Conservation (phyloP, 2,329 filamentous ascomycete species). For the Trichoderma sp. region DNA sequence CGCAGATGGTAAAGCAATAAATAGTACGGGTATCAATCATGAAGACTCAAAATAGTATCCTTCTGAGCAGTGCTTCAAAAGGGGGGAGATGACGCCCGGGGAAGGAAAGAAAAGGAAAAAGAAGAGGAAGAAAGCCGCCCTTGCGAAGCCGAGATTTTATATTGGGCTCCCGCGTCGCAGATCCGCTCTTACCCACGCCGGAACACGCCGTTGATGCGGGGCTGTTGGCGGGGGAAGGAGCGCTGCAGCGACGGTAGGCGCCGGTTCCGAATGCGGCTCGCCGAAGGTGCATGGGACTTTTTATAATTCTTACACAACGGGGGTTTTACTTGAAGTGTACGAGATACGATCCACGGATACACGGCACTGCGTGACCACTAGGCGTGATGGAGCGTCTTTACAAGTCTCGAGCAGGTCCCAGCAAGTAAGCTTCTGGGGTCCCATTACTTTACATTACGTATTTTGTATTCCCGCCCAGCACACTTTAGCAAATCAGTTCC, state of each 20-base stretch:
- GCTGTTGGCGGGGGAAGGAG: slow-evolving; percentile 8
- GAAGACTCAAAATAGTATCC: background rate
- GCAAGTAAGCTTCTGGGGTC: background rate
- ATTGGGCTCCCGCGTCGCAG: background rate
- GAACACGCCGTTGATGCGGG: slow-evolving; percentile 22
- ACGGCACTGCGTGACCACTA: background rate
- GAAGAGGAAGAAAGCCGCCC: background rate
- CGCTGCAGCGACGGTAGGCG: slow-evolving; percentile 12
- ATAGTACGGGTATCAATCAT: background rate
- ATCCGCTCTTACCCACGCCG: slow-evolving; percentile 7
- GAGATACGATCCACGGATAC: background rate
- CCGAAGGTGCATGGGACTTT: background rate
- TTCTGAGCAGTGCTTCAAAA: background rate
- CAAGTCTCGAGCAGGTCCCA: background rate
- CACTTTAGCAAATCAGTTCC: background rate
- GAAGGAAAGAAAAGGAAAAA: background rate
- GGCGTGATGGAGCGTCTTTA: background rate
- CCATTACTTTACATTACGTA: background rate
- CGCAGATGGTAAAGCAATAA: background rate
- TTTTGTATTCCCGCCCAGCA: background rate
- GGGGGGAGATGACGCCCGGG: background rate
- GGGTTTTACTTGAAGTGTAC: background rate
- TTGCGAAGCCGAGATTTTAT: slow-evolving; percentile 3
- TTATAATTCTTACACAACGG: background rate
- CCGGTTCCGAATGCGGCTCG: slow-evolving; percentile 20